These are phyloP conservation scores for Mucor lusitanicus DNA, from an alignment of 371 early-diverging fungal species.

Conservation along the genomic window DNA sequence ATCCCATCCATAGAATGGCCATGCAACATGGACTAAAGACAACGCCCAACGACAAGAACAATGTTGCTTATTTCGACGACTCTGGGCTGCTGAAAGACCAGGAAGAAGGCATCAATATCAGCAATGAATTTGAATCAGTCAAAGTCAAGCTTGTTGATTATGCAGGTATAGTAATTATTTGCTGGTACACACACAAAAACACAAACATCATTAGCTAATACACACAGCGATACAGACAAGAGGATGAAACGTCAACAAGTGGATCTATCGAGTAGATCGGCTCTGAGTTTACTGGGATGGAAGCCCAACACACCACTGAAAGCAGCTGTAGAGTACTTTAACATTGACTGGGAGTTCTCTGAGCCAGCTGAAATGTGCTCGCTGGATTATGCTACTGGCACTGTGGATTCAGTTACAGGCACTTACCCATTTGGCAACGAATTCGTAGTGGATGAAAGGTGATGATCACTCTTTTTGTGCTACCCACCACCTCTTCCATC, in stretches of 20 bases:
- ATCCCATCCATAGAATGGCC: conserved; percentile 45
- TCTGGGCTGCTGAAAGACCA: conserved; percentile 21
- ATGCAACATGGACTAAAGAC: conserved; percentile 34
- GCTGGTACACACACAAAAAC: background rate
- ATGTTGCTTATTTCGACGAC: conserved; percentile 40
- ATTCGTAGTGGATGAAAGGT: conserved; percentile 47
- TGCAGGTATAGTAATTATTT: conserved; percentile 38
- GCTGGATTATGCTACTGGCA: conserved; percentile 46
- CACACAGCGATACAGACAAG: conserved; percentile 12
- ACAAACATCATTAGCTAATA: background rate
- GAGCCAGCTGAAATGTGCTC: conserved; percentile 50
- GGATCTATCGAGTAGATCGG: conserved; percentile 44
- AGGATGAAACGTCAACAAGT: conserved; percentile 34
- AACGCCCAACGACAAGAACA: conserved; percentile 39
- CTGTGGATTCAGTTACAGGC: conserved; percentile 30
- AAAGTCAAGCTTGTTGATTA: conserved; percentile 33
- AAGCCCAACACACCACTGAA: conserved; percentile 38
- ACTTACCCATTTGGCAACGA: conserved; percentile 44
- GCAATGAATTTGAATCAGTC: conserved; percentile 20
- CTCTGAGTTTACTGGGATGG: conserved; percentile 40
- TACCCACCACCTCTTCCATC: background rate
- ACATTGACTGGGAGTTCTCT: conserved; percentile 50
- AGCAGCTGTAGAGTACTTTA: conserved; percentile 49
- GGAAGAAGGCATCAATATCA: conserved; percentile 9
- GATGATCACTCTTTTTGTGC: background rate